phyloP scores from a whole-genome alignment of 495 filamentous ascomycete species.

The Thermothielavioides terrestris region DNA sequence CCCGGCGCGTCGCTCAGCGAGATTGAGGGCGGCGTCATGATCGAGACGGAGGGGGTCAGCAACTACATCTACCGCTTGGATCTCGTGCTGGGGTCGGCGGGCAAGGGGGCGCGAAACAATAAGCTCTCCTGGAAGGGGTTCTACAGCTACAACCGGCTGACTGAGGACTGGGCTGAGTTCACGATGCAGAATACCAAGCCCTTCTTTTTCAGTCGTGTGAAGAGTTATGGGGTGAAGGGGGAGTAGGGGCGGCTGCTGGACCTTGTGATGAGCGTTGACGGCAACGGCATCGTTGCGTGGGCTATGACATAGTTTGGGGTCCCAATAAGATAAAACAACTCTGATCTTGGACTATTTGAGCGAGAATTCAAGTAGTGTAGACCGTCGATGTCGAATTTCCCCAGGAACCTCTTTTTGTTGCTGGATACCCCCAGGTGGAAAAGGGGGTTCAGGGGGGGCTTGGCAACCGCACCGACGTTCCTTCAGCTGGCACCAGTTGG shows the following conservation, averaged over 20 bases:
- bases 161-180: slow-evolving; percentile 88
- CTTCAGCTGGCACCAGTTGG: neutral
- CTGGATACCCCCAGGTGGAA: too few relatives aligned
- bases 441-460: slow-evolving; percentile 3
- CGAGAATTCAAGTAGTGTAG: too few relatives aligned
- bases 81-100: slow-evolving; percentile 53
- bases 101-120: slow-evolving; percentile 56
- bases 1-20: slow-evolving; percentile 17
- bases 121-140: slow-evolving; percentile 84
- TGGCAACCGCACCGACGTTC: neutral
- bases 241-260: too few relatives aligned
- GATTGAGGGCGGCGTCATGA: slow-evolving; percentile 58
- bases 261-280: too few relatives aligned
- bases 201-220: slow-evolving; percentile 82
- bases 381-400: too few relatives aligned
- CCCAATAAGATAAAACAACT: too few relatives aligned
- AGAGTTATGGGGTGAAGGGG: slow-evolving; percentile 51
- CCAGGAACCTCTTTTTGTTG: too few relatives aligned
- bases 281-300: too few relatives aligned
- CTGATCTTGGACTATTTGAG: too few relatives aligned
- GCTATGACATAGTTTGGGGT: too few relatives aligned
- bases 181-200: slow-evolving; percentile 71
- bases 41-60: slow-evolving; percentile 78
- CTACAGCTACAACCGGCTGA: slow-evolving; percentile 83
- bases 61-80: slow-evolving; percentile 80